These are phyloP conservation scores for Chaetomium tenue DNA, from an alignment of 495 filamentous ascomycete species.

Conservation along the genomic window DNA sequence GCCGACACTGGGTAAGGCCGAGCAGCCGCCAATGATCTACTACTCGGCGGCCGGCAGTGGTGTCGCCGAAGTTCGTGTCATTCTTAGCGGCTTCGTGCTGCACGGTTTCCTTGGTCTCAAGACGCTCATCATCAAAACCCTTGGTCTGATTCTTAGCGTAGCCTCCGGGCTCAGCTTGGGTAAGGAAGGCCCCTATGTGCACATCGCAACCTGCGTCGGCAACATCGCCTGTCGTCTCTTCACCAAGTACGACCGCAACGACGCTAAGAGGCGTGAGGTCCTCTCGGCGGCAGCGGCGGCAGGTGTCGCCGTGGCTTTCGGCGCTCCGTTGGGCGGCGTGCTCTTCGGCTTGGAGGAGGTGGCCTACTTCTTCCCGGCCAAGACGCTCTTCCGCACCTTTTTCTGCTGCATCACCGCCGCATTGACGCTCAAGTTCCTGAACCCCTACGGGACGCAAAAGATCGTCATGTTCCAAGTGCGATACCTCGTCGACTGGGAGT, in stretches of 20 bases:
- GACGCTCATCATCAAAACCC: slow-evolving; percentile 83
- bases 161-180: slow-evolving; percentile 89
- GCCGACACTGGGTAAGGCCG: slow-evolving; percentile 27
- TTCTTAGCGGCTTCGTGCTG: slow-evolving; percentile 93
- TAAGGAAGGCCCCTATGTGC: slow-evolving; percentile 96
- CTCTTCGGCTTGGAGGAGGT: slow-evolving; percentile 95
- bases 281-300: slow-evolving; percentile 89
- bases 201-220: slow-evolving; percentile 93
- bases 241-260: slow-evolving; percentile 88
- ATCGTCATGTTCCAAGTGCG: slow-evolving; percentile 94
- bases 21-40: slow-evolving; percentile 74
- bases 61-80: slow-evolving; percentile 96
- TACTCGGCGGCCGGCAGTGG: slow-evolving; percentile 96
- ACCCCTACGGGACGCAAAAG: slow-evolving; percentile 94
- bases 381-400: slow-evolving; percentile 96
- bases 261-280: slow-evolving; percentile 83
- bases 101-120: slow-evolving; percentile 92
- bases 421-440: slow-evolving; percentile 86
- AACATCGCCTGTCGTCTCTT: slow-evolving; percentile 95
- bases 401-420: slow-evolving; percentile 96
- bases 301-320: slow-evolving; percentile 93
- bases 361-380: slow-evolving; percentile 96
- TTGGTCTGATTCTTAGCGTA: slow-evolving; percentile 81
- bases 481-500: slow-evolving; percentile 89
- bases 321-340: slow-evolving; percentile 88